Base-by-base conservation (phyloP, 1,284 basidiomycete genomes). In the Apiotrichum mycotoxinovorans region DNA sequence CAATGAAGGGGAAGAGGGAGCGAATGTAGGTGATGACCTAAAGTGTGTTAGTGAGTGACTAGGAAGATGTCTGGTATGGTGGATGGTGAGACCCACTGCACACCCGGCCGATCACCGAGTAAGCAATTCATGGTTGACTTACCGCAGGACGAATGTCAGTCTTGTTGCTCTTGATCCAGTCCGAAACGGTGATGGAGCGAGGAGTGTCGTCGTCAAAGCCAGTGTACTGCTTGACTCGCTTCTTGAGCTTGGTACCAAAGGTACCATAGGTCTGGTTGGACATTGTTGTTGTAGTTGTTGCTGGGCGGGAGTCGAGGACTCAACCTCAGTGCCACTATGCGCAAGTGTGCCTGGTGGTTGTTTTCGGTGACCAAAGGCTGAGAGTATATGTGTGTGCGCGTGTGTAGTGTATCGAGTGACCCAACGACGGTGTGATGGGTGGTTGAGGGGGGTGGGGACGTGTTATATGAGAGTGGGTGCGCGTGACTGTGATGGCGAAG, bases 1-100 rank as follows among this genome's bases (percentile, higher is more conserved):
- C 78, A 2, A 89, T 35, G 70, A 94, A 89, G 1, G 91, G 91
- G 76, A 95, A 94, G 14, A 94, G 79, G 60, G 83, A 82, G 52
- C 73, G 67, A 30, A 90, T 37, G 68, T 93, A 95, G 52, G 79
- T 64, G 38, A 80, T 70, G 41, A 81, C 71, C 87, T 90, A 22
- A 35, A 30, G 35, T 15, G 35, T 37, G 30, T 54, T 33, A 54
- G 52, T 54, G 33, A 26, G 3, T n/a, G n/a, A n/a, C n/a, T n/a
- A n/a, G n/a, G n/a, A n/a, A n/a, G n/a, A n/a, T n/a, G n/a, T n/a
- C n/a, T 20, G 23, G 12, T n/a, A 15, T 4, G 23, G 42, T 43
- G 40, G 40, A 18, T 11, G 37, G 18, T 26, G 7, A 7, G 18
- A 12, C 42, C 4, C 8, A 51, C 30, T 51, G 38, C n/a, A n/a